Conservation (phyloP, 179 eudicot genomes). For the Spinacia oleracea region DNA sequence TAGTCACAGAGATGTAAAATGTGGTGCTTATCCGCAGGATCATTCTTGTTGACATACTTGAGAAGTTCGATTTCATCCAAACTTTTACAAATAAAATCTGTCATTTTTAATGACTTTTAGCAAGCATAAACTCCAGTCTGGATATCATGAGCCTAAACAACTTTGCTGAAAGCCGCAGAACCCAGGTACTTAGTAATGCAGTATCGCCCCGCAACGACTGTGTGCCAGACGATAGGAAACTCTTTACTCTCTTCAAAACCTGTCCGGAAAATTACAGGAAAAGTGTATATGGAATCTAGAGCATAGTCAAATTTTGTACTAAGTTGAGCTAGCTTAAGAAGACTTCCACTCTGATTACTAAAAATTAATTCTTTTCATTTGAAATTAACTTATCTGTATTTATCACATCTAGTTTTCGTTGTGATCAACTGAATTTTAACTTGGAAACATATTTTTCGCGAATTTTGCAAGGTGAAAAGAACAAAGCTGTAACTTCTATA, state of each 20-base stretch:
- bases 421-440: neutral
- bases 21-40: slow-evolving; percentile 83
- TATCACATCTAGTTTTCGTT: neutral
- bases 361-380: neutral
- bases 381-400: neutral
- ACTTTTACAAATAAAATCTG: slow-evolving; percentile 97
- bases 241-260: slow-evolving; percentile 94
- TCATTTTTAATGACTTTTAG: slow-evolving; percentile 93
- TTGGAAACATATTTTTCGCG: neutral
- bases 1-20: slow-evolving; percentile 92
- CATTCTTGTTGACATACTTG: slow-evolving; percentile 90
- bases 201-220: slow-evolving; percentile 79
- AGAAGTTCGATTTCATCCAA: slow-evolving; percentile 96
- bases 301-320: neutral
- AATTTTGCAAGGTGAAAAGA: neutral
- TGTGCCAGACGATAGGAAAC: too few relatives aligned
- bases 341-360: neutral
- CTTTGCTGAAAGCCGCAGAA: slow-evolving; percentile 98
- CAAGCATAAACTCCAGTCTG: slow-evolving; percentile 89
- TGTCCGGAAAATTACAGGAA: slow-evolving; percentile 53
- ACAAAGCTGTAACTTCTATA: neutral
- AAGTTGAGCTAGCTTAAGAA: slow-evolving; percentile 4
- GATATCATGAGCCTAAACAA: slow-evolving; percentile 91
- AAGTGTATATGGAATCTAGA: slow-evolving; percentile 3
- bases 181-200: slow-evolving; percentile 89